Percentiles rank a stretch among this genome's conserved stretches.
Conservation (phyloP, 2,329 filamentous ascomycete genomes). For the Sarocladium oryzae region DNA sequence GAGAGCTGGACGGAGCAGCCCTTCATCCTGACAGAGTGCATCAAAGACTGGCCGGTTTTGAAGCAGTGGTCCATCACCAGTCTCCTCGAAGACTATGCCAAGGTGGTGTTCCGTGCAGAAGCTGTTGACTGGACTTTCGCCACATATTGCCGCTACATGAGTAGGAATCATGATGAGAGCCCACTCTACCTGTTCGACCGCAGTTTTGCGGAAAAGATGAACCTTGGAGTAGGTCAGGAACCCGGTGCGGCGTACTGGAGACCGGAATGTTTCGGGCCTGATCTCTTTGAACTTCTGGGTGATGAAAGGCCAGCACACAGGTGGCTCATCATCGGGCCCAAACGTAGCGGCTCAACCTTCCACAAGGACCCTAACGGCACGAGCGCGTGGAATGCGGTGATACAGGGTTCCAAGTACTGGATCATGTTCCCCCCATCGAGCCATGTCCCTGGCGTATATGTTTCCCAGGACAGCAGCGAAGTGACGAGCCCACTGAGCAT, state of each 20-base stretch:
- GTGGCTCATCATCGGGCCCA: constrained; percentile 88
- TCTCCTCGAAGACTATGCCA: constrained; percentile 57
- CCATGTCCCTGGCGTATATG: constrained; percentile 80
- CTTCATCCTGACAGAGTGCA: constrained; percentile 78
- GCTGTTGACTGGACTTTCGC: constrained; percentile 84
- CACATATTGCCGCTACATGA: constrained; percentile 81
- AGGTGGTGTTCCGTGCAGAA: constrained; percentile 77
- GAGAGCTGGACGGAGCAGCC: constrained; percentile 70
- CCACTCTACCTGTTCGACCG: constrained; percentile 91
- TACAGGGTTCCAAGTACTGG: constrained; percentile 92
- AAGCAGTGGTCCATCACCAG: constrained; percentile 65
- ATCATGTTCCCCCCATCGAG: constrained; percentile 88
- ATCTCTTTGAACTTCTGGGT: constrained; percentile 76
- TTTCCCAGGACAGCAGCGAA: constrained; percentile 83
- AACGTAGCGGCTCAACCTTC: constrained; percentile 85
- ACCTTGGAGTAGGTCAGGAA: constrained; percentile 52
- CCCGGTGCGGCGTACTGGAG: constrained; percentile 61
- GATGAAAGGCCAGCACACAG: constrained; percentile 75
- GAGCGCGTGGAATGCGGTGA: constrained; percentile 89
- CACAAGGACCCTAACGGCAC: constrained; percentile 75
- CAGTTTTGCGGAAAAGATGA: constrained; percentile 81
- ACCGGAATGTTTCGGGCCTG: constrained; percentile 77
- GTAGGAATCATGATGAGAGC: constrained; percentile 72
- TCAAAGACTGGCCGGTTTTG: constrained; percentile 75
- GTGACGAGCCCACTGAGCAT: constrained; percentile 92